Base-by-base conservation (phyloP, 352 stramenopile genomes). In the Pythium sp. region DNA sequence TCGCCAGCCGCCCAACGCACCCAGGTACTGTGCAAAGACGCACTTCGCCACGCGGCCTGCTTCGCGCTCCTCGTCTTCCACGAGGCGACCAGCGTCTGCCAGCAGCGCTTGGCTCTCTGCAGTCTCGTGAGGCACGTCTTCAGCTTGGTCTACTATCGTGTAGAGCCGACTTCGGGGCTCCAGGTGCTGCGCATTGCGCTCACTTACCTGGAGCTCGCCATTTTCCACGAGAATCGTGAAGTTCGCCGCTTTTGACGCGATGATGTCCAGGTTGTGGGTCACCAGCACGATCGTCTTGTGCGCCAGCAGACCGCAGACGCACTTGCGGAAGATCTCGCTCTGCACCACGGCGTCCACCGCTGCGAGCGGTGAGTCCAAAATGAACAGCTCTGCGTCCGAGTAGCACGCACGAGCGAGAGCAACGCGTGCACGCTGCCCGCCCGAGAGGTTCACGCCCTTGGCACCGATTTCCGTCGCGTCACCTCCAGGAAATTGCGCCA, bases 331-430 rank as follows among this genome's bases (percentile, higher is more conserved):
- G 22, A 98, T 66, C 73, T 94, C 81, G 57, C 83, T 83, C n/a
- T 81, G 89, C 34, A 98, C 93, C 72, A 98, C 87, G 47, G 85
- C 86, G 74, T 98, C 94, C 2, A 98, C 93, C 20, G 93, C 92
- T 30, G 76, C 79, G 2, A 98, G 72, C 20, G 87, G 78, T 71
- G 98, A 91, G 70, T 98, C 94, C 9, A 98, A 72, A 5, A 98
- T 55, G 69, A 90, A 91, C 20, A 79, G 34, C 34, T 53, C 41
- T 1, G 32, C 58, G 41, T 63, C 34, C 34, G 34, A 54, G 58
- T 63, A 63, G 34, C 58, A 63, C 22, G 34, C 58, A 7, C 34
- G 12, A 6, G 58, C 58, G 15, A 63, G 58, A 5, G 12, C 36
- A 5, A 59, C 28, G 12, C 54, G 54, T 18, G 54, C 54, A 15